A percentile compares a stretch with the other conserved stretches of the same genome.
Conservation (phyloP, 2,329 filamentous ascomycete species). For the Fragosphaeria purpurea region DNA sequence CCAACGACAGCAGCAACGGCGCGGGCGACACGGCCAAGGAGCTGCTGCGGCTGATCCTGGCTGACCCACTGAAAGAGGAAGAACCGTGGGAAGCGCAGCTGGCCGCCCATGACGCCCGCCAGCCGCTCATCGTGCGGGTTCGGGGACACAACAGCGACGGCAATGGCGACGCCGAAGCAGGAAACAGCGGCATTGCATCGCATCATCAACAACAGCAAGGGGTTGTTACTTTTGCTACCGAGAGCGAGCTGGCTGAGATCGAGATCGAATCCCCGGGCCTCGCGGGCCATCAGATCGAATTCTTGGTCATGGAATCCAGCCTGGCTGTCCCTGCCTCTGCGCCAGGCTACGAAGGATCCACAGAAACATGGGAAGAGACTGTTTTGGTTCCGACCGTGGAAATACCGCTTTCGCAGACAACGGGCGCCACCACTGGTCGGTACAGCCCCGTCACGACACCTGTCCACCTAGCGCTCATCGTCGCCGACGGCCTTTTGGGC, state of each 20-base stretch:
- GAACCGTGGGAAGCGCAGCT: slow-evolving; percentile 59
- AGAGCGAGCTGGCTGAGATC: slow-evolving; percentile 46
- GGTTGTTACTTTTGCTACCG: neutral
- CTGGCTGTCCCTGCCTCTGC: slow-evolving; percentile 35
- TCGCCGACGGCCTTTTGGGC: slow-evolving; percentile 63
- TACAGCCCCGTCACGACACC: slow-evolving; percentile 64
- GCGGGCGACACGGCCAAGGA: slow-evolving; percentile 44
- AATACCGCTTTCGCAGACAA: slow-evolving; percentile 54
- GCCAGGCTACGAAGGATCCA: slow-evolving; percentile 25
- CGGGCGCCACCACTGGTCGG: slow-evolving; percentile 25
- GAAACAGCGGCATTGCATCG: slow-evolving; percentile 17
- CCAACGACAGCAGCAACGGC: slow-evolving; percentile 26
- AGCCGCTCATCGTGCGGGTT: slow-evolving; percentile 55
- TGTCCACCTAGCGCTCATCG: slow-evolving; percentile 70
- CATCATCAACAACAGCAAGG: too few relatives aligned
- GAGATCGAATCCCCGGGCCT: slow-evolving; percentile 53
- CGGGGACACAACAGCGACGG: slow-evolving; percentile 16
- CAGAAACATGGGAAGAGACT: slow-evolving; percentile 46
- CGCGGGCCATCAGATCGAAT: slow-evolving; percentile 52
- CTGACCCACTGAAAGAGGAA: slow-evolving; percentile 55
- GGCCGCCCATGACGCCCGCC: slow-evolving; percentile 36
- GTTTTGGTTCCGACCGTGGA: slow-evolving; percentile 69
- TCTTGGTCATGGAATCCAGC: slow-evolving; percentile 41
- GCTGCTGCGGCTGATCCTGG: slow-evolving; percentile 59
- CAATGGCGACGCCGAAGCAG: slow-evolving; percentile 6